Evolutionary conservation across 179 eudicot genomes (phyloP).

Genomic region (Beta macrorhiza): DNA sequence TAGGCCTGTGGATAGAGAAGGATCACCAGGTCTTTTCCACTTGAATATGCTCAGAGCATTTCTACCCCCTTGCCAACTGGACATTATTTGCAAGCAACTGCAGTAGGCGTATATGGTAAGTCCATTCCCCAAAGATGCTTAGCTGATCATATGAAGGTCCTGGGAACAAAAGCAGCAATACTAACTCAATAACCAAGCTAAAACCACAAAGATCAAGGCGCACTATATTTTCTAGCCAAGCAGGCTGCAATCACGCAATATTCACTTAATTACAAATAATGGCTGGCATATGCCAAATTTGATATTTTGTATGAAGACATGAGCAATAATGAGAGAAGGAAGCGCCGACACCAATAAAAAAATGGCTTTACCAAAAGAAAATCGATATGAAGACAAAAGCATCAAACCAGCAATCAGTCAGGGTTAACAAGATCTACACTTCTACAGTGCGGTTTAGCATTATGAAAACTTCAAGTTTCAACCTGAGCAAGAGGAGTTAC

Average conservation of each 20-base stretch:
- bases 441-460: background rate
- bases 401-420: too few relatives aligned
- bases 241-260: too few relatives aligned
- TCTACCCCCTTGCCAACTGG: conserved; percentile 64
- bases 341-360: background rate
- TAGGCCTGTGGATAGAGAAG: conserved; percentile 57
- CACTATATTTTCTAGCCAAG: background rate
- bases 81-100: conserved; percentile 63
- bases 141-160: conserved; percentile 34
- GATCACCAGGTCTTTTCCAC: conserved; percentile 55
- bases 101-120: conserved; percentile 43
- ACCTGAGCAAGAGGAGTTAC: background rate
- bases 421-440: too few relatives aligned
- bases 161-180: conserved; percentile 22
- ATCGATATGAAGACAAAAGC: background rate
- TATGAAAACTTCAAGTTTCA: background rate
- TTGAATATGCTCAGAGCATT: conserved; percentile 61
- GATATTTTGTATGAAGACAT: background rate
- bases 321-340: background rate
- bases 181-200: background rate
- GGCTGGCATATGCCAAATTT: background rate
- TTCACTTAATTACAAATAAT: background rate
- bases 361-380: too few relatives aligned
- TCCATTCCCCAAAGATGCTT: conserved; percentile 57
- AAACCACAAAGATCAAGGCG: background rate